A percentile compares a stretch with the other conserved stretches of the same genome.
These are phyloP conservation scores for Colletotrichum paranaense DNA, from an alignment of 2,329 filamentous ascomycete species.

Conservation along the genomic window DNA sequence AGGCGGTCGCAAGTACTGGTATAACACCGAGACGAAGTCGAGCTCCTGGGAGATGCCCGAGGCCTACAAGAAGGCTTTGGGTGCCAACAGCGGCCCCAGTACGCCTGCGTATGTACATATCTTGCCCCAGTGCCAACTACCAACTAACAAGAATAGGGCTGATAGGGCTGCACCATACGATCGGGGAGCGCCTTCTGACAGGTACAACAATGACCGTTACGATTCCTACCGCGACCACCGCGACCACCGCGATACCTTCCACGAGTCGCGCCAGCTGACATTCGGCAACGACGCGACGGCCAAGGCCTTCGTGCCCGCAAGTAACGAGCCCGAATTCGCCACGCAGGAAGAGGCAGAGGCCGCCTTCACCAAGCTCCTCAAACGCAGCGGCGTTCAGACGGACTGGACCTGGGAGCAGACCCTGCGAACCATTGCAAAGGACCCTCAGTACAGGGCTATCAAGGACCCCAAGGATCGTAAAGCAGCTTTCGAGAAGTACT, in stretches of 20 bases:
- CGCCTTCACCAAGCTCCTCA: constrained; percentile 91
- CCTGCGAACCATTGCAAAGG: constrained; percentile 86
- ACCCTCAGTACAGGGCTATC: constrained; percentile 91
- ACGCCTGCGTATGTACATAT: constrained; percentile 53
- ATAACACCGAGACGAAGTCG: constrained; percentile 89
- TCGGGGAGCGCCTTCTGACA: constrained; percentile 47
- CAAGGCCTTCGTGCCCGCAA: constrained; percentile 71
- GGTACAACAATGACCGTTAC: constrained; percentile 48
- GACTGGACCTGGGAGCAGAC: constrained; percentile 95
- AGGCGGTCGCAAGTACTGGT: constrained; percentile 93
- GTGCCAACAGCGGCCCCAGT: constrained; percentile 61
- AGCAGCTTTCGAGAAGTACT: constrained; percentile 94
- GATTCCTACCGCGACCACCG: constrained; percentile 53
- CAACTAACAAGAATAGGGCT: constrained; percentile 42
- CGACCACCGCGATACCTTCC: constrained; percentile 50
- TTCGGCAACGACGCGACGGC: constrained; percentile 66
- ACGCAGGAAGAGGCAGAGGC: constrained; percentile 90
- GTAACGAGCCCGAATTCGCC: constrained; percentile 81
- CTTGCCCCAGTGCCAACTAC: neutral
- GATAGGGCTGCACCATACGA: constrained; percentile 54
- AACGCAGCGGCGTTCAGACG: constrained; percentile 84
- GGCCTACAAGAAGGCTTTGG: constrained; percentile 79
- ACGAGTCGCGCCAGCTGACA: constrained; percentile 68
- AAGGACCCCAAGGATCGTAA: constrained; percentile 93
- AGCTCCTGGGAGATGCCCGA: constrained; percentile 97